Evolutionary conservation across 768 basidiomycete genomes (phyloP), one percentile per base, ranked within the genome.

Genomic region (Russula earlei): DNA sequence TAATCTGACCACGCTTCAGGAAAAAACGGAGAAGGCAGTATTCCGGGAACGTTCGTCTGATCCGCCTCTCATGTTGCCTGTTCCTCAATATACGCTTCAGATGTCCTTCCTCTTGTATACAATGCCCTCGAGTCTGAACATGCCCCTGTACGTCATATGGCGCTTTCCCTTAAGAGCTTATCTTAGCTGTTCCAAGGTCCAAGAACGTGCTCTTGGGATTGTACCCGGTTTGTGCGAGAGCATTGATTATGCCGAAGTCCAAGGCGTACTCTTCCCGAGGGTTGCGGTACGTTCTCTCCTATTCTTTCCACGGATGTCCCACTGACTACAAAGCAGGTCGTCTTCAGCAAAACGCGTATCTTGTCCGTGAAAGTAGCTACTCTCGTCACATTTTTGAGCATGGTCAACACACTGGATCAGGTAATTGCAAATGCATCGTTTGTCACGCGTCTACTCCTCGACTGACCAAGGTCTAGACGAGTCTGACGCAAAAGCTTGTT

Each of bases 121-220:
- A 90, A 91, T 67, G 92, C 96, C 1, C 75, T 99, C 47, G 96
- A 97, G 59, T 89, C 90, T n/a, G 96, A 98, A 48, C 92, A 96
- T 71, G 80, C 87, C 1, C 71, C 84, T 51, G 88, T 90, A 33
- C 14, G 56, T 11, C 27, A 19, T 27, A 22, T 37, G 45, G 8
- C 45, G 41, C 44, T 27, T 45, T 29, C 20, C 25, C 29, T 37
- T 43, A 1, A 7, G 29, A 31, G 40, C 34, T 42, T 48, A 25
- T 49, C 38, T 63, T 60, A n/a, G 57, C 51, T 20, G 45, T 46
- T 17, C n/a, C 17, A 40, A 90, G 87, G 88, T 98, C 11, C 91
- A 96, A 77, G 95, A 98, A 69, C 82, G 84, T 58, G 95, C 91
- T 4, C 71, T 99, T 41, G 83, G 82, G 59, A 75, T 73, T 24